Base-by-base conservation (phyloP, 768 basidiomycete species). In the Trametes cinnabarina region DNA sequence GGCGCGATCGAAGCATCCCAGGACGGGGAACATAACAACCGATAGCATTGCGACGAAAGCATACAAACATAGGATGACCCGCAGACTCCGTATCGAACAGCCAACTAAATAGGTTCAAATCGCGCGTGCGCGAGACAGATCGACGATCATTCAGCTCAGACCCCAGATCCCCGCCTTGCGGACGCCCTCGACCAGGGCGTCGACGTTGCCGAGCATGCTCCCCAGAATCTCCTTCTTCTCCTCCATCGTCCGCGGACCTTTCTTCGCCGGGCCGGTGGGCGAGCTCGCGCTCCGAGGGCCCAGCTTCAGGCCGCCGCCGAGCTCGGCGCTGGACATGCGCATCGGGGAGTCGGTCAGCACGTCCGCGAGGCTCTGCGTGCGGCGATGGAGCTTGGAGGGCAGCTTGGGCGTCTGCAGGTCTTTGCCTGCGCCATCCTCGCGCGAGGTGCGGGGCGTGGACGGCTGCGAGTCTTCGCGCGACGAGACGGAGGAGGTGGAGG, bases 81-180 rank as follows among this genome's bases (percentile, higher is more conserved):
- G 26, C 26, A 26, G 23, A 39, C 37, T 15, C 37, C 30, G 30
- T 7, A 10, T 39, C 2, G 15, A 15, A 39, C 11, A 39, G 30
- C 6, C 30, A 2, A 32, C 30, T 6, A 7, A 2, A 32, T 32
- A 32, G 30, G 30, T 32, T 12, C 30, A 32, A 32, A 6, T 32
- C 12, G 7, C 12, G 30, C 30, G n/a, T n/a, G n/a, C 12, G 30
- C 12, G 30, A 6, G 30, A 32, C 30, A 32, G 30, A 10, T 11
- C 22, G 22, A 20, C 30, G 11, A 22, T 32, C 41, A 20, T 11
- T 52, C 51, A 82, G 32, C 72, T 84, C 55, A 92, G 70, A 6
- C 93, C 92, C 91, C 91, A 95, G 54, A 94, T 85, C 0, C 92
- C 92, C 0, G 90, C 91, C 71, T 86, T 89, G 60, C 87, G 78